Conservation (phyloP, 768 basidiomycete species). For the Pisolithus sp. region DNA sequence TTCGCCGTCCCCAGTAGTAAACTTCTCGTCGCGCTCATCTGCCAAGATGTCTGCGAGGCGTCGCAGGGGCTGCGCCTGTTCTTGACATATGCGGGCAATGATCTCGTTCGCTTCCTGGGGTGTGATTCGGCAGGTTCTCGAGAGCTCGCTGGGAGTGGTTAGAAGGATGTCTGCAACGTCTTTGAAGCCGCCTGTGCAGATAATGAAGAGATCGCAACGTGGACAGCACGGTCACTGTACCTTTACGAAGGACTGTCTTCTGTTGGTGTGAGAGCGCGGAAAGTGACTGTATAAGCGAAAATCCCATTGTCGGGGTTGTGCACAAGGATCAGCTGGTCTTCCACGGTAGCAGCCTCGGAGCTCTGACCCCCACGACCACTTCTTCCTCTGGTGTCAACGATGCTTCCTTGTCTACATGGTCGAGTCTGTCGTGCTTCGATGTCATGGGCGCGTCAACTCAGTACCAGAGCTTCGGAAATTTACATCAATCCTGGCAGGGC, state of each 20-base stretch:
- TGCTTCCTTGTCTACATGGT: constrained; percentile 2
- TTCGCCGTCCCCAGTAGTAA: constrained; percentile 67
- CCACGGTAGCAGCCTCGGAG: neutral
- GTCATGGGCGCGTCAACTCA: constrained; percentile 14
- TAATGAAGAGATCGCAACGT: neutral
- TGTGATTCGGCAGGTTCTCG: constrained; percentile 49
- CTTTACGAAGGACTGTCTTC: constrained; percentile 32
- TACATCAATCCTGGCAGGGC: constrained; percentile 39
- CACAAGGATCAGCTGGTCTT: neutral
- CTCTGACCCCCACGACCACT: neutral
- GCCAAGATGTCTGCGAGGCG: constrained; percentile 35
- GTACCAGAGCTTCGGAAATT: constrained; percentile 37
- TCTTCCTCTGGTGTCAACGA: neutral
- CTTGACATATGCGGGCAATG: constrained; percentile 43
- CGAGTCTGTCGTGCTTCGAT: constrained; percentile 4
- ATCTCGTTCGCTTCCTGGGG: constrained; percentile 44
- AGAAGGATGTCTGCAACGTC: constrained; percentile 47
- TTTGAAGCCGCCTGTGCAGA: constrained; percentile 40
- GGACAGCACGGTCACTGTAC: constrained; percentile 17
- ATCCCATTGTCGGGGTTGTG: constrained; percentile 1
- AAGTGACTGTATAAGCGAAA: constrained; percentile 7
- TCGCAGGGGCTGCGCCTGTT: constrained; percentile 32
- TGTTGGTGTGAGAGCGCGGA: constrained; percentile 25
- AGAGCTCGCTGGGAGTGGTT: constrained; percentile 42
- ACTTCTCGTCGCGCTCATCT: constrained; percentile 36